Base-by-base conservation (phyloP, 208 protist genomes). In the Trypanosoma mega region DNA sequence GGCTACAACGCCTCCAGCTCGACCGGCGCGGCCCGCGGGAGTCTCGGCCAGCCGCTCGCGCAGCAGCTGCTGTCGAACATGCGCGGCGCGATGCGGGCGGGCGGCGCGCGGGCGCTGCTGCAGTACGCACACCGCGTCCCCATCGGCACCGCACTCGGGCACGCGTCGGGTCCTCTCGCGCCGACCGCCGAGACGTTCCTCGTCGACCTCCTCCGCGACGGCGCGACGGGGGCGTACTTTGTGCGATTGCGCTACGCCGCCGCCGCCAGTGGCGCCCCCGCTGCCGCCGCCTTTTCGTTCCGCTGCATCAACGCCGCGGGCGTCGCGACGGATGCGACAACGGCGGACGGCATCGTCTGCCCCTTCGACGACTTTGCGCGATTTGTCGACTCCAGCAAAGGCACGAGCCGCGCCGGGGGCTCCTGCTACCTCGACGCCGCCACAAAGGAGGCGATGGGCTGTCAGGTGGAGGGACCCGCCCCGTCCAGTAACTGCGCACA, bases 311-410 rank as follows among this genome's bases (percentile, higher is more conserved):
- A 21, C 41, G 54, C 54, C 16, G 51, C 52, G 21, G 20, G 33
- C 14, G 46, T 45, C 23, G 12, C 54, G 33, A 70, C 51, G 21
- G 45, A n/a, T n/a, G 54, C 34, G 18, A 51, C 14, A 6, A 39
- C 27, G 18, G 23, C 27, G 0, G 48, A 46, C 26, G 63, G 53
- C 27, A 23, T 63, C 49, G 52, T 48, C 5, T 70, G 63, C 34
- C 63, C 53, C 11, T 63, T 70, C 23, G 55, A 70, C 37, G 63
- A 70, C 54, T 70, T 63, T 44, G 50, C 20, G 14, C 54, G 63
- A 14, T 70, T 58, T 27, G 54, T 63, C 7, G 63, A 55, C 11
- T 29, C 59, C 49, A 65, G 16, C 43, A 30, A 30, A 6, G 61
- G 61, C 23, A 37, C 41, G 4, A 24, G 18, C 18, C 12, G 29